Percentiles rank a stretch among this genome's conserved stretches.
These are phyloP conservation scores for Lentinus brumalis DNA, from an alignment of 768 basidiomycete genomes.

Conservation along the genomic window DNA sequence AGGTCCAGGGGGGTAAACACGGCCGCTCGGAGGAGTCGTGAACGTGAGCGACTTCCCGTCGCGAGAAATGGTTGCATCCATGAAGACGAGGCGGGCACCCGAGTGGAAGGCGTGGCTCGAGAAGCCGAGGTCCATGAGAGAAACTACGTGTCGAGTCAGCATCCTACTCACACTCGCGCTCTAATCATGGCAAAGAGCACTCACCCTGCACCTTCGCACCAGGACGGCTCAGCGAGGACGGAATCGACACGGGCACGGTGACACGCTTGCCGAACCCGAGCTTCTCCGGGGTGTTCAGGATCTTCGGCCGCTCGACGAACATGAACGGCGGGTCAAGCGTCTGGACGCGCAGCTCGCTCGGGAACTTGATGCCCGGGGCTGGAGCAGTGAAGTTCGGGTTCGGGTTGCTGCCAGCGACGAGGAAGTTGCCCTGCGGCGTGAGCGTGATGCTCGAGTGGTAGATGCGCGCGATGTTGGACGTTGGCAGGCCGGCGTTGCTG, in stretches of 20 bases:
- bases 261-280: constrained; percentile 51
- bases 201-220: constrained; percentile 48
- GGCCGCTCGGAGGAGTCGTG: constrained; percentile 60
- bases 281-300: constrained; percentile 36
- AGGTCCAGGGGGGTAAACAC: constrained; percentile 79
- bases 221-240: constrained; percentile 34
- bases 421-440: constrained; percentile 67
- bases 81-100: constrained; percentile 72
- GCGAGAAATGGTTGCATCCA: constrained; percentile 48
- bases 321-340: constrained; percentile 86
- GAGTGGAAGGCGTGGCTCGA: constrained; percentile 78
- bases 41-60: constrained; percentile 54
- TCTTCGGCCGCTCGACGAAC: constrained; percentile 56
- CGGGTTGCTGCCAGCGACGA: constrained; percentile 85
- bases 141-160: constrained; percentile 43
- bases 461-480: constrained; percentile 68
- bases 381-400: constrained; percentile 72
- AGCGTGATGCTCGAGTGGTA: constrained; percentile 84
- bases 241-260: constrained; percentile 48
- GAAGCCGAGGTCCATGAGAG: constrained; percentile 78
- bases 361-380: constrained; percentile 48
- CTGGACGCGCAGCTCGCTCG: constrained; percentile 89
- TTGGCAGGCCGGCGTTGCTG: constrained; percentile 54
- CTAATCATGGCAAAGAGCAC: background rate
- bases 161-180: too few species aligned